Evolutionary conservation across 441 rosid genomes (phyloP), one percentile per base, ranked within the genome.

Genomic region (Pelargonium exstipulatum): DNA sequence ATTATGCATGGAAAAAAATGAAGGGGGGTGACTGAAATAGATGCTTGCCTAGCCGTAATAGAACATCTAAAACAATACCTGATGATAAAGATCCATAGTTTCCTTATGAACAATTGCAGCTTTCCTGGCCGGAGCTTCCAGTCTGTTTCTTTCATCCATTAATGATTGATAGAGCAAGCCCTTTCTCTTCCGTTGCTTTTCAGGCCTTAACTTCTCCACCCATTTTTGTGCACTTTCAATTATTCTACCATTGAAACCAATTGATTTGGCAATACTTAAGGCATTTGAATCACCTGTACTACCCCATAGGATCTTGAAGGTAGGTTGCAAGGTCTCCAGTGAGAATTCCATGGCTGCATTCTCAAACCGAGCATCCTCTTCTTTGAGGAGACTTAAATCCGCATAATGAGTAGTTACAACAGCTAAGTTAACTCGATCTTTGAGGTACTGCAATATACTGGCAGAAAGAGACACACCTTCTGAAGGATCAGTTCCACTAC

Each of bases 291-390:
- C 82, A 70, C 99, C 99, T 7, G 85, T 76, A 66, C 84, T 80
- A 62, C 99, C 98, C 99, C 95, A 91, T 2, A 88, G 89, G 70
- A 94, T 81, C 75, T 78, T 83, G 71, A 80, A 94, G 4, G 95
- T 94, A 64, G 97, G 95, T 71, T 80, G 90, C 74, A 91, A 80
- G 48, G 96, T 87, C 79, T 90, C 87, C 78, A 84, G 79, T 26
- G 90, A 91, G 78, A 94, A 91, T 73, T 90, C 97, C 92, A 85
- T 90, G 42, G 96, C 96, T 48, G 99, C 97, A 76, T 91, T 94
- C 80, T 86, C 87, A 78, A 87, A 94, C 40, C 57, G 88, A 14
- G 79, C 40, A 53, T 88, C 96, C 43, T 81, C 83, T 63, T 90
- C 97, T 80, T 87, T 91, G 71, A 91, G 81, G 69, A 70, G 83